Evolutionary conservation across 805 yeast species (phyloP), one percentile per base, ranked within the genome.

Genomic region (Monosporozyma aerobia): DNA sequence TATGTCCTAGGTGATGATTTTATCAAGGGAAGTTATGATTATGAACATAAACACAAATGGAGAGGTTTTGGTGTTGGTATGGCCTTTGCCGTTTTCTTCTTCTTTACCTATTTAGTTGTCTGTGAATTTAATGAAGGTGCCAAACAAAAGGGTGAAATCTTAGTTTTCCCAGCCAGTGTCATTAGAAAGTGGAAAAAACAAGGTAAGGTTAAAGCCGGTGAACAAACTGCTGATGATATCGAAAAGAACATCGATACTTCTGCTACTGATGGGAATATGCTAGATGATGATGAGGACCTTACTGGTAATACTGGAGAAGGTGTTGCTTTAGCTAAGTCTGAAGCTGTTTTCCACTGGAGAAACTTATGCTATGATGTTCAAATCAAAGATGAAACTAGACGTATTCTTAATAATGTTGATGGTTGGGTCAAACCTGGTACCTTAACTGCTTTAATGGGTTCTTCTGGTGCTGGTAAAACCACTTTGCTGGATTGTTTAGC

Each of bases 401-500:
- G 82, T 56, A 78, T 85, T 57, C 69, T 85, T 63, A 73, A 75
- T 55, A 76, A 78, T 55, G 87, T 86, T 53, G 87, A 83, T 63
- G 94, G 92, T 49, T 85, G 87, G 86, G 90, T 85, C 44, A 83
- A 83, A 63, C 90, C 90, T 9, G 90, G 90, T 57, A 84, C 89
- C 47, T 71, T 86, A 63, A 86, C 92, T 50, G 94, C 94, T 4
- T 69, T 82, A 50, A 81, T 81, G 85, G 87, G 89, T 59, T 82
- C 84, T 16, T 81, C 89, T 43, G 90, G 90, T 71, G 90, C 90
- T 54, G 90, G 90, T 75, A 84, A 84, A 64, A 85, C 90, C 19
- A 84, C 90, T 6, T 71, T 84, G 54, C 72, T 84, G 59, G 85
- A 84, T 71, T 82, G 83, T 62, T 73, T 85, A 60, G 84, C 88